phyloP scores from a whole-genome alignment of 345 rosid genomes.

The Moricandia moricandioides region DNA sequence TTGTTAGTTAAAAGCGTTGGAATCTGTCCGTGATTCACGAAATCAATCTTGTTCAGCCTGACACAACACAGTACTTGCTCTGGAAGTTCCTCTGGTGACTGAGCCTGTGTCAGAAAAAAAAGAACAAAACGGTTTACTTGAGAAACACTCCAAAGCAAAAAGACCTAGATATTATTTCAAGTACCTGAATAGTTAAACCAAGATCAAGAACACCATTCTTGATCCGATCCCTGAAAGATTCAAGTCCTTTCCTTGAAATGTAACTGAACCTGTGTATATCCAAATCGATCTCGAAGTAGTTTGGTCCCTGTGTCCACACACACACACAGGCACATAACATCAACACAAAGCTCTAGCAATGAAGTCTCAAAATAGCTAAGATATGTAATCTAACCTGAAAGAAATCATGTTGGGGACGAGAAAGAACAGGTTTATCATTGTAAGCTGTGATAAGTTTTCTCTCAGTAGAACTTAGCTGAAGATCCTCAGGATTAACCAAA shows the following conservation, averaged over 20 bases:
- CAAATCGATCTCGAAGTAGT: slow-evolving; percentile 78
- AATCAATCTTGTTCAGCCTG: slow-evolving; percentile 66
- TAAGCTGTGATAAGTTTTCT: slow-evolving; percentile 72
- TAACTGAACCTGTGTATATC: slow-evolving; percentile 84
- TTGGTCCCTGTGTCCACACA: slow-evolving; percentile 58
- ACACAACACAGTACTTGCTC: slow-evolving; percentile 78
- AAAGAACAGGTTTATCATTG: slow-evolving; percentile 72
- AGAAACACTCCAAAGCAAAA: not conserved
- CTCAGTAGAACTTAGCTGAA: slow-evolving; percentile 62
- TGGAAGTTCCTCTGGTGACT: slow-evolving; percentile 78
- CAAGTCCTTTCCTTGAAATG: slow-evolving; percentile 88
- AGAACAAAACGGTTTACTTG: not conserved
- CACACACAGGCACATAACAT: not conserved
- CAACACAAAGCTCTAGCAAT: not conserved
- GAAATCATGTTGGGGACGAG: slow-evolving; percentile 84
- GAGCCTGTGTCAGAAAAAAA: slow-evolving; percentile 50
- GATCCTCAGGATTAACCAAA: slow-evolving; percentile 70
- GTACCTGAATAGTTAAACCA: slow-evolving; percentile 84
- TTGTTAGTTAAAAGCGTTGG: slow-evolving; percentile 52
- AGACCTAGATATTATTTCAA: not conserved
- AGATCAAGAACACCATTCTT: slow-evolving; percentile 61
- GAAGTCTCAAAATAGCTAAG: not conserved
- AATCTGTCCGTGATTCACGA: slow-evolving; percentile 67
- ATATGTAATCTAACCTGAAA: slow-evolving; percentile 43
- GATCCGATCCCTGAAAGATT: slow-evolving; percentile 68